phyloP scores from a whole-genome alignment of 768 basidiomycete genomes.

The Trametes cingulata region DNA sequence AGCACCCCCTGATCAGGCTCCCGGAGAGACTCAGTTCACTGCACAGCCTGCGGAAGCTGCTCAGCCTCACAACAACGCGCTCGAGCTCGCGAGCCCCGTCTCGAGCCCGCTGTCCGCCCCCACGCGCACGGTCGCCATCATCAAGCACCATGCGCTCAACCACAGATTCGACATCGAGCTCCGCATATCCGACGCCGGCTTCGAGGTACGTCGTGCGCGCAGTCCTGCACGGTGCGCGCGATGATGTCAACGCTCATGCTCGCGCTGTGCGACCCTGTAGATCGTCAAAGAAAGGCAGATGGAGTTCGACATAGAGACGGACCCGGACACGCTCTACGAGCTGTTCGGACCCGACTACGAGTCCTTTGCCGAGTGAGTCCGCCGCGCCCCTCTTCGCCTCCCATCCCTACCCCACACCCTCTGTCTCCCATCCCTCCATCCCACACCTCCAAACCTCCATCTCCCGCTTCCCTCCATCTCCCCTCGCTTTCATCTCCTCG shows the following conservation, averaged over 20 bases:
- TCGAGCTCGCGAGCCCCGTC: neutral
- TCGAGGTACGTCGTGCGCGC: slow-evolving; percentile 62
- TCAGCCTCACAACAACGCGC: no score
- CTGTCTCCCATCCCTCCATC: no score
- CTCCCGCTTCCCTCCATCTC: neutral
- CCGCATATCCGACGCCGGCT: slow-evolving; percentile 75
- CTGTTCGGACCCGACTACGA: slow-evolving; percentile 78
- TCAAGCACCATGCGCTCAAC: slow-evolving; percentile 75
- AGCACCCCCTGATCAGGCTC: slow-evolving; percentile 13
- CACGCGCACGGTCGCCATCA: slow-evolving; percentile 79
- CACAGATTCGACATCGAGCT: slow-evolving; percentile 81
- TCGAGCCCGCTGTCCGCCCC: slow-evolving; percentile 12
- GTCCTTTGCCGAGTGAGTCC: slow-evolving; percentile 73
- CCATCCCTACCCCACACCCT: no score
- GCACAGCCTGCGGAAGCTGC: no score
- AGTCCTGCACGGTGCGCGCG: neutral
- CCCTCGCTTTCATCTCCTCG: neutral
- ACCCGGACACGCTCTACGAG: slow-evolving; percentile 77
- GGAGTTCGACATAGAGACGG: slow-evolving; percentile 83
- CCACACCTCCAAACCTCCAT: no score
- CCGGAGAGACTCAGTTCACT: slow-evolving; percentile 14
- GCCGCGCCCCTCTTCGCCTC: neutral
- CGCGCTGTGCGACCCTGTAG: slow-evolving; percentile 35
- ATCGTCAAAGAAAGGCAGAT: slow-evolving; percentile 88
- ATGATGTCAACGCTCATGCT: neutral